Conservation (phyloP, 768 basidiomycete species). For the Podaxis sp. region DNA sequence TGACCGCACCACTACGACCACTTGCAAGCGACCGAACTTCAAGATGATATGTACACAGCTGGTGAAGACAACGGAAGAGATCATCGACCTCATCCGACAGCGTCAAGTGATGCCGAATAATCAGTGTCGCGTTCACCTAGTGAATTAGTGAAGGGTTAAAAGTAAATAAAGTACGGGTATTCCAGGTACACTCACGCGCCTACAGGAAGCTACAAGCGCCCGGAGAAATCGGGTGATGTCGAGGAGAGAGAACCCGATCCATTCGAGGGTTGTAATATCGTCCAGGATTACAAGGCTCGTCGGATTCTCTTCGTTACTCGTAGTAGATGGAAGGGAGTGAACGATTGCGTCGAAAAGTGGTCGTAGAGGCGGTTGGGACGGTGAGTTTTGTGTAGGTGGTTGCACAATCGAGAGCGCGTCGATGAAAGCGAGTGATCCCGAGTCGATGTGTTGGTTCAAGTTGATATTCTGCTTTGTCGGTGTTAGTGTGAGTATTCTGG, state of each 20-base stretch:
- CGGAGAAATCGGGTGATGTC: slow-evolving; percentile 57
- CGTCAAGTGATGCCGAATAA: slow-evolving; percentile 63
- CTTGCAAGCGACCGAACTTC: slow-evolving; percentile 70
- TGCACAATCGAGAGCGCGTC: slow-evolving; percentile 41
- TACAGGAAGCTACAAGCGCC: slow-evolving; percentile 52
- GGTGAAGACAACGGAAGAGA: slow-evolving; percentile 52
- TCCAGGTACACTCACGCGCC: slow-evolving; percentile 35
- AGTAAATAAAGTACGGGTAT: neutral
- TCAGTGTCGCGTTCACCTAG: slow-evolving; percentile 48
- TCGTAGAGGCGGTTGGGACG: slow-evolving; percentile 17
- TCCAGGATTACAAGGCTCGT: slow-evolving; percentile 59
- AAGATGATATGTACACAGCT: slow-evolving; percentile 63
- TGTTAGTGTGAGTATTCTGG: neutral
- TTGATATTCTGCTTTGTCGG: slow-evolving; percentile 30
- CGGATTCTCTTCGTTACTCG: slow-evolving; percentile 7
- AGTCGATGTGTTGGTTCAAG: slow-evolving; percentile 28
- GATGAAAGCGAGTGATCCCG: slow-evolving; percentile 47
- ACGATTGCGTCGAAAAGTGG: slow-evolving; percentile 27
- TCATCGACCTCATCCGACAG: slow-evolving; percentile 55
- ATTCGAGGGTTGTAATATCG: slow-evolving; percentile 62
- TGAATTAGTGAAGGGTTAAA: neutral
- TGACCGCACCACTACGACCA: slow-evolving; percentile 73
- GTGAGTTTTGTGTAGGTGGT: slow-evolving; percentile 6
- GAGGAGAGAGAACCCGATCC: slow-evolving; percentile 55
- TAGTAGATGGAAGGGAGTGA: slow-evolving; percentile 25